These are phyloP conservation scores for Penicillium freii DNA, from an alignment of 2,329 filamentous ascomycete genomes.

Conservation along the genomic window DNA sequence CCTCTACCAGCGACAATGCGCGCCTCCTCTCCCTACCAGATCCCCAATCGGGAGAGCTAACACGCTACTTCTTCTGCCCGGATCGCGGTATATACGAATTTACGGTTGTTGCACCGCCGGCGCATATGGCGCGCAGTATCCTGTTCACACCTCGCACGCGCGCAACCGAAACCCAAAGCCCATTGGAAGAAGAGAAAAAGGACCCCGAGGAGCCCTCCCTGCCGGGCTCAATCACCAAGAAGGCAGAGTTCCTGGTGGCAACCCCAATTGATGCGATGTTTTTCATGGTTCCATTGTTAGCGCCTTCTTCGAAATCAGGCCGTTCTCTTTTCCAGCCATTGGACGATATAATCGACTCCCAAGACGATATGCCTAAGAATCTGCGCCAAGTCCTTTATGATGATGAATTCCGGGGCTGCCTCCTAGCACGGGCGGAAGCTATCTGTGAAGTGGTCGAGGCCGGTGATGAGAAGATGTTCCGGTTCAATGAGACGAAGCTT, in stretches of 20 bases:
- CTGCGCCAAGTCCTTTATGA: constrained; percentile 43
- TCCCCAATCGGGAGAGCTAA: constrained; percentile 50
- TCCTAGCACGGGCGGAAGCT: constrained; percentile 65
- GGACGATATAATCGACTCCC: constrained; percentile 50
- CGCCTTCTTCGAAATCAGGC: constrained; percentile 46
- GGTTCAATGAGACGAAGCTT: constrained; percentile 71
- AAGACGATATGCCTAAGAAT: constrained; percentile 43
- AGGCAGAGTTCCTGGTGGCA: constrained; percentile 75
- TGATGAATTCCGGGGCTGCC: constrained; percentile 40
- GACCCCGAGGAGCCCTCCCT: constrained; percentile 5
- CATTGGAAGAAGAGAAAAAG: constrained; percentile 16
- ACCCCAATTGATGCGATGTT: constrained; percentile 84
- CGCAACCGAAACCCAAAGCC: constrained; percentile 14
- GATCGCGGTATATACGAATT: constrained; percentile 61
- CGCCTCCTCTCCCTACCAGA: constrained; percentile 57
- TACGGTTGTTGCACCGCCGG: constrained; percentile 54
- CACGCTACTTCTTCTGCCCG: constrained; percentile 60
- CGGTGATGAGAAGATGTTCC: constrained; percentile 81
- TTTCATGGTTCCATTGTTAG: constrained; percentile 71
- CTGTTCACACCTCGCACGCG: constrained; percentile 45
- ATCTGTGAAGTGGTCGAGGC: constrained; percentile 82
- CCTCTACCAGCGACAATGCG: constrained; percentile 50
- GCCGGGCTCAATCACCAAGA: constrained; percentile 59
- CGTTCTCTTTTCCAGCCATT: constrained; percentile 47
- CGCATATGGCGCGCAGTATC: constrained; percentile 54